A percentile compares a stretch with the other conserved stretches of the same genome.
Conservation (phyloP, 78 protist genomes). For the Planoprotostelium fungivorum region DNA sequence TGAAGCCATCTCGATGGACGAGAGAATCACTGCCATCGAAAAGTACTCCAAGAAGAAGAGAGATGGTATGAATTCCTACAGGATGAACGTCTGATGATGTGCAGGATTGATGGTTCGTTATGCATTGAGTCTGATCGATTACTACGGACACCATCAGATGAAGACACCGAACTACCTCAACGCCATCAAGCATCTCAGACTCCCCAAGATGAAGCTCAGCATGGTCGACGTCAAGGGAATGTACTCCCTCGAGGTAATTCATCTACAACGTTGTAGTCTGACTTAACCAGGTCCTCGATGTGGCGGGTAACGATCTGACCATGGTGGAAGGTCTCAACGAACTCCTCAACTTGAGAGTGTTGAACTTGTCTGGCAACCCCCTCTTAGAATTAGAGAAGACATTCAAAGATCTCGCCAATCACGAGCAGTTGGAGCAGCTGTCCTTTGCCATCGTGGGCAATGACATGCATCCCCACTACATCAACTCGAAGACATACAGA, state of each 20-base stretch:
- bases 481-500: constrained; percentile 16
- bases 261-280: not conserved
- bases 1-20: constrained; percentile 3
- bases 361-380: constrained; percentile 41
- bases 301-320: constrained; percentile 16
- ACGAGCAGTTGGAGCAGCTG: constrained; percentile 18
- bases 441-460: constrained; percentile 12
- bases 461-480: constrained; percentile 1
- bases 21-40: constrained; percentile 11
- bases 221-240: constrained; percentile 8
- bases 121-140: constrained; percentile 37
- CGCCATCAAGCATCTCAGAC: not conserved
- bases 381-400: constrained; percentile 1
- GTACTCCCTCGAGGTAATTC: not conserved
- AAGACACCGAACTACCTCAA: constrained; percentile 32
- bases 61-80: not conserved
- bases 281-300: constrained; percentile 24
- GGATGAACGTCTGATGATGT: not conserved
- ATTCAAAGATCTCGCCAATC: constrained; percentile 5
- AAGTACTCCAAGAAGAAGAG: not conserved
- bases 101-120: not conserved
- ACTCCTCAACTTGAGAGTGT: not conserved
- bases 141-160: constrained; percentile 57
- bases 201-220: constrained; percentile 4
- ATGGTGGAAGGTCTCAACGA: constrained; percentile 11